These are phyloP conservation scores for Neonectria sp. DNA, from an alignment of 2,329 filamentous ascomycete genomes.

Conservation along the genomic window DNA sequence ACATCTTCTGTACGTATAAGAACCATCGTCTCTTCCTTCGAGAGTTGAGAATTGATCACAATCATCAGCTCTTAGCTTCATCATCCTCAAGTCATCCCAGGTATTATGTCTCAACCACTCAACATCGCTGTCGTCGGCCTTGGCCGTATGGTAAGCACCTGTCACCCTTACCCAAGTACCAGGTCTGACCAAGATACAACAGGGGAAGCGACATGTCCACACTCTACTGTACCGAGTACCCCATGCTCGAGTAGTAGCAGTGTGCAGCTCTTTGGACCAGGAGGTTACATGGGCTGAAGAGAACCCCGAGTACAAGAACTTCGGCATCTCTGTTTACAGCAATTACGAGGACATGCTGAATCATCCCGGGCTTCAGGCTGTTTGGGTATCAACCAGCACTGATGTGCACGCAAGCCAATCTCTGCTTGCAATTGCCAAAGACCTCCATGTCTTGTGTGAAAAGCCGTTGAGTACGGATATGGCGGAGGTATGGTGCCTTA, in stretches of 20 bases:
- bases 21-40: neutral
- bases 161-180: too few species aligned
- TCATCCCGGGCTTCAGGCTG: constrained; percentile 34
- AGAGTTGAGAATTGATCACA: neutral
- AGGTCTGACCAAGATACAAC: neutral
- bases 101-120: constrained; percentile 23
- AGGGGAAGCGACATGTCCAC: constrained; percentile 38
- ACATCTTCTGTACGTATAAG: constrained; percentile 8
- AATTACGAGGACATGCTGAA: constrained; percentile 39
- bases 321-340: constrained; percentile 28
- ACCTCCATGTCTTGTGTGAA: constrained; percentile 39
- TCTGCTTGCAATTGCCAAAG: constrained; percentile 26
- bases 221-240: constrained; percentile 35
- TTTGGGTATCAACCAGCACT: constrained; percentile 38
- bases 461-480: constrained; percentile 49
- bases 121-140: constrained; percentile 40
- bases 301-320: constrained; percentile 34
- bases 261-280: constrained; percentile 27
- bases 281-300: constrained; percentile 33
- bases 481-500: constrained; percentile 62
- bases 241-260: constrained; percentile 33
- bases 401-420: constrained; percentile 37
- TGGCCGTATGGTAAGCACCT: constrained; percentile 32
- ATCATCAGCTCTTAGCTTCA: neutral
- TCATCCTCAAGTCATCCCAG: neutral